A percentile compares a stretch with the other conserved stretches of the same genome.
Conservation (phyloP, 768 basidiomycete genomes). For the Leccinum olivaceopallidum region DNA sequence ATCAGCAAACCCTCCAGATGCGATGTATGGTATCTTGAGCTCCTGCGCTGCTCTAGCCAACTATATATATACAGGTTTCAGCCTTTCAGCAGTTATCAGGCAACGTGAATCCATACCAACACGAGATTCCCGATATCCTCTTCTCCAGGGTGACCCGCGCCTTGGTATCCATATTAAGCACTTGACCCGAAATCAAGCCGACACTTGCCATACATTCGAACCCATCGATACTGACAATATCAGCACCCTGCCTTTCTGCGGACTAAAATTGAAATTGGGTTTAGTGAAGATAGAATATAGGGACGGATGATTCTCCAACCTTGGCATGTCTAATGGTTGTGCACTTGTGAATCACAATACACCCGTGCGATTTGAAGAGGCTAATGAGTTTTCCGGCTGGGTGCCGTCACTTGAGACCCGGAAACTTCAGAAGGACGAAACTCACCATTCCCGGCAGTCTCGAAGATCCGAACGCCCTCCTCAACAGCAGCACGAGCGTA, state of each 20-base stretch:
- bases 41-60: slow-evolving; percentile 86
- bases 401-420: neutral
- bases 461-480: slow-evolving; percentile 86
- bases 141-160: slow-evolving; percentile 93
- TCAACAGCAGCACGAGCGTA: slow-evolving; percentile 81
- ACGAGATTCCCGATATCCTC: slow-evolving; percentile 90
- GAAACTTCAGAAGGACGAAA: neutral
- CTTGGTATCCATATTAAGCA: slow-evolving; percentile 38
- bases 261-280: slow-evolving; percentile 34
- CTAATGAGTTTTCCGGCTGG: slow-evolving; percentile 76
- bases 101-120: slow-evolving; percentile 47
- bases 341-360: slow-evolving; percentile 89
- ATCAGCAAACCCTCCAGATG: slow-evolving; percentile 90
- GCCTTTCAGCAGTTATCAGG: neutral
- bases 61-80: slow-evolving; percentile 43
- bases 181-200: neutral
- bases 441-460: slow-evolving; percentile 91
- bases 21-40: slow-evolving; percentile 81
- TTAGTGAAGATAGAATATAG: slow-evolving; percentile 8
- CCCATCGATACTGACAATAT: slow-evolving; percentile 86
- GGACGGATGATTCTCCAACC: slow-evolving; percentile 42
- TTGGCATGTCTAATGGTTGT: slow-evolving; percentile 85
- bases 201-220: slow-evolving; percentile 69
- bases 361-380: slow-evolving; percentile 76
- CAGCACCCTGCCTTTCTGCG: slow-evolving; percentile 74